phyloP scores from a whole-genome alignment of 2,329 filamentous ascomycete species.

The Colletotrichum abscissum region DNA sequence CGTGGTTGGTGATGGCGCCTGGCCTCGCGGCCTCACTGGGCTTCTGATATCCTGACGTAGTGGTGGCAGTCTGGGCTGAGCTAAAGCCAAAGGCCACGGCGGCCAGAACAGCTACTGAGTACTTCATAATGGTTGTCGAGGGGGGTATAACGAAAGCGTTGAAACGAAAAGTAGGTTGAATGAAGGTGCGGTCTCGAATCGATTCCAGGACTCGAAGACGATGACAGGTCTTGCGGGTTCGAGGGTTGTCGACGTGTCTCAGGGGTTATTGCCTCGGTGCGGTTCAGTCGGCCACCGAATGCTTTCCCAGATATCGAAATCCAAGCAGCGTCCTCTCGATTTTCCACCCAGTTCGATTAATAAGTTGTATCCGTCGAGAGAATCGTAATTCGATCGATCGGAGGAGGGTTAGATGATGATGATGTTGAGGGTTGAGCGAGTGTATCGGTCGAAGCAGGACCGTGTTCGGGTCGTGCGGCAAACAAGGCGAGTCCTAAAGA shows the following conservation, averaged over 20 bases:
- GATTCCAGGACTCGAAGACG: slow-evolving; percentile 17
- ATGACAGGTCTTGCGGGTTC: slow-evolving; percentile 1
- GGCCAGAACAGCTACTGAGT: slow-evolving; percentile 27
- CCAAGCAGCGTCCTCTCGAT: not conserved
- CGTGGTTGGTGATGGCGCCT: slow-evolving; percentile 56
- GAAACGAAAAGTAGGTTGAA: slow-evolving; percentile 1
- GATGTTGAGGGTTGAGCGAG: slow-evolving; percentile 23
- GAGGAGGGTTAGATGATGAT: not conserved
- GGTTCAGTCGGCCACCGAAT: not conserved
- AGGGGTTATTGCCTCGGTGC: slow-evolving; percentile 2
- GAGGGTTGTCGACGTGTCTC: not conserved
- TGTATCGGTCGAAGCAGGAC: slow-evolving; percentile 18
- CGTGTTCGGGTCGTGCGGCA: slow-evolving; percentile 24
- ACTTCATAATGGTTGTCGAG: slow-evolving; percentile 26
- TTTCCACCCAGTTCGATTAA: slow-evolving; percentile 10
- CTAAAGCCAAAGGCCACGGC: slow-evolving; percentile 28
- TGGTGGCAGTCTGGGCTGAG: slow-evolving; percentile 19
- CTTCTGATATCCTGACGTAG: slow-evolving; percentile 41
- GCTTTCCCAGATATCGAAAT: slow-evolving; percentile 2
- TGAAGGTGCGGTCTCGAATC: slow-evolving; percentile 13
- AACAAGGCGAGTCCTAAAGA: slow-evolving; percentile 32
- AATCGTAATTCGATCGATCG: slow-evolving; percentile 20
- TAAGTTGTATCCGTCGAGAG: slow-evolving; percentile 10
- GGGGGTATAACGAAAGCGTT: slow-evolving; percentile 17
- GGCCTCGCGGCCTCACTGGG: slow-evolving; percentile 50